Conservation (phyloP, 2,329 filamentous ascomycete species). For the Ustulina deusta region DNA sequence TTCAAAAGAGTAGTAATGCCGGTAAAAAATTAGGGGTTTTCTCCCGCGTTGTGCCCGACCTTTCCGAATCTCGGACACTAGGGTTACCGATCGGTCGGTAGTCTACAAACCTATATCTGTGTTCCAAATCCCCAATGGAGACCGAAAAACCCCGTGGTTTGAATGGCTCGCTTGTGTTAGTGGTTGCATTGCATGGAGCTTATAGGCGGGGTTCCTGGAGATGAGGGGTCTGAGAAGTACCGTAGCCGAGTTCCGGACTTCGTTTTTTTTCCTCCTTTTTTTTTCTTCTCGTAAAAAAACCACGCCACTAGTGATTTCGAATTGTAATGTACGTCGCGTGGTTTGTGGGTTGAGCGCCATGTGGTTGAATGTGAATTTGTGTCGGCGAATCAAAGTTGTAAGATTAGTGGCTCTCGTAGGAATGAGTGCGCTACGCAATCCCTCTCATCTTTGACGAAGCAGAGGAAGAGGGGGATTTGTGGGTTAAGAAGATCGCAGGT, state of each 20-base stretch:
- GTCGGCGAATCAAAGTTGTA: not conserved
- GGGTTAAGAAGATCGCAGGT: not conserved
- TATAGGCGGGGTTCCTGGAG: slow-evolving; percentile 19
- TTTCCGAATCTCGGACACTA: not conserved
- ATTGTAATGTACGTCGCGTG: not conserved
- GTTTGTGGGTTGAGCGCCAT: not conserved
- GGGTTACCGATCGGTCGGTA: slow-evolving; percentile 4
- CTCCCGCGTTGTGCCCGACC: not conserved
- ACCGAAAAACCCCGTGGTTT: slow-evolving; percentile 9
- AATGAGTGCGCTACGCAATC: not conserved
- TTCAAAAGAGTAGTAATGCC: not conserved
- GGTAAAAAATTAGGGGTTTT: not conserved
- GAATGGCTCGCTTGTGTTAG: slow-evolving; percentile 14
- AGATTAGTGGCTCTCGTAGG: not conserved
- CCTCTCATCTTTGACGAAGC: slow-evolving; percentile 1
- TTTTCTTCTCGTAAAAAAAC: not conserved
- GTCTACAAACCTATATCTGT: not conserved
- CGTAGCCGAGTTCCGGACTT: not conserved
- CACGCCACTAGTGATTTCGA: not conserved
- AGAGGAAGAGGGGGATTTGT: slow-evolving; percentile 8
- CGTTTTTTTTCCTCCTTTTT: slow-evolving; percentile 9
- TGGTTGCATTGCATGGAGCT: not conserved
- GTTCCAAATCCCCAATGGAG: not conserved
- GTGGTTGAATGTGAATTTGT: not conserved
- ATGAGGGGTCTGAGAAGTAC: slow-evolving; percentile 3